Evolutionary conservation across 768 basidiomycete species (phyloP), one percentile per base, ranked within the genome.

Genomic region (Tubosaeta brunneosetosa): DNA sequence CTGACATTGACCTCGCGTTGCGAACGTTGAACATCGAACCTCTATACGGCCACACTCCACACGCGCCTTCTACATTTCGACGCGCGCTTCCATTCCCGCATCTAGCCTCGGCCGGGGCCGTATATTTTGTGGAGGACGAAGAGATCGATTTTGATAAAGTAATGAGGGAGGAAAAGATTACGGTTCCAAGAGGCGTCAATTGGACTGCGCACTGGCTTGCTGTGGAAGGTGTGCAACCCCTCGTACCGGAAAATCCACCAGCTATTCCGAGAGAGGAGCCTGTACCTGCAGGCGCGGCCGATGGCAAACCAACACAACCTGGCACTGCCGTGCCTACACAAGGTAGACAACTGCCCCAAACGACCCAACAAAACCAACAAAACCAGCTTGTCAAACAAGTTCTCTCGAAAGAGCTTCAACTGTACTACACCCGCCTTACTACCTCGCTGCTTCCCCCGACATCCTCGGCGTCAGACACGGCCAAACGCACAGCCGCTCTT

Each of bases 181-280:
- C 80, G 2, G 71, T 94, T 8, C 91, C 92, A 0, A 85, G 86
- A 60, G 86, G 85, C 38, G 84, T 90, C 50, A 83, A 77, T 59
- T 94, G 91, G 86, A 88, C 85, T 0, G 94, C 97, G 2, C 97
- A 99, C 66, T 99, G 97, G 97, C 78, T 99, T 31, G 94, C 94
- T 1, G 93, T 99, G 36, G 97, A 99, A 61, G 97, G 97, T 25
- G 89, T 99, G 12, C 97, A 98, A 63, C 94, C 95, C 0, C 80
- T 92, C n/a, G 89, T 95, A 46, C 91, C 91, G 12, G 92, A 97
- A 66, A 98, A 98, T 67, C 94, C 94, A 0, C 87, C 91, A n/a
- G 84, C 86, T 2, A 75, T 88, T 41, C 84, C 86, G 0, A 74
- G 80, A 58, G 83, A 85, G 50, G 73, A 70, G 67, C 77, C 59